Base-by-base conservation (phyloP, 2,329 filamentous ascomycete species). In the Aspergillus sp. region DNA sequence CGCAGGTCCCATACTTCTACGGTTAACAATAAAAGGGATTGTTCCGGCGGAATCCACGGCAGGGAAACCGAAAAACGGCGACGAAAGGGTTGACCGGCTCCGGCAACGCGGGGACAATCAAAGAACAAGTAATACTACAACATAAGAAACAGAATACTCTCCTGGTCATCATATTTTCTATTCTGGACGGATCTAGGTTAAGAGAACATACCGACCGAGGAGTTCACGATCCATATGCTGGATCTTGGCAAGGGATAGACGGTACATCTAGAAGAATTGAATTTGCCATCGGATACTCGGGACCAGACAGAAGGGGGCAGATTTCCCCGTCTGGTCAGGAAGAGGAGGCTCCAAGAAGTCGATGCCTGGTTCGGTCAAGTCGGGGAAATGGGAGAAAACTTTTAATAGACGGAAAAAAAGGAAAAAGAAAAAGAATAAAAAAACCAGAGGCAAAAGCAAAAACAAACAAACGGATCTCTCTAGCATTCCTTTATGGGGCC, bases 221-320 rank as follows among this genome's bases (percentile, higher is more conserved):
- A 7, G 17, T 44, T n/a, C n/a, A 44, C 11, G 7, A 21, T 25
- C 14, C 17, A 19, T 17, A 5, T 45, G 21, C 19, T 32, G 25
- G 11, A 3, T 20, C 31, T 38, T 14, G 45, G 45, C 23, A 48
- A 48, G 46, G 14, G 21, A 31, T 31, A 29, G 36, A 54, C 31
- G 7, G 41, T 38, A 21, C 36, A 43, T 21, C 41, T 25, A 41
- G 21, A 43, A 21, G 36, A 21, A 36, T 49, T 41, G 46, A 36
- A 54, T 57, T 61, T 59, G 57, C 49, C 56, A 59, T 68, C 65
- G 64, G 60, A 64, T 62, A 59, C 56, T 64, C 64, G 66, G 67
- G 56, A 56, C 58, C 45, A 57, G 31, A 60, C 52, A 52, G 48
- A 59, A 62, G 61, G 47, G 62, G 58, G 59, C 56, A 55, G 56